phyloP scores from a whole-genome alignment of 768 basidiomycete species.

The Candolleomyces aberdarensis region DNA sequence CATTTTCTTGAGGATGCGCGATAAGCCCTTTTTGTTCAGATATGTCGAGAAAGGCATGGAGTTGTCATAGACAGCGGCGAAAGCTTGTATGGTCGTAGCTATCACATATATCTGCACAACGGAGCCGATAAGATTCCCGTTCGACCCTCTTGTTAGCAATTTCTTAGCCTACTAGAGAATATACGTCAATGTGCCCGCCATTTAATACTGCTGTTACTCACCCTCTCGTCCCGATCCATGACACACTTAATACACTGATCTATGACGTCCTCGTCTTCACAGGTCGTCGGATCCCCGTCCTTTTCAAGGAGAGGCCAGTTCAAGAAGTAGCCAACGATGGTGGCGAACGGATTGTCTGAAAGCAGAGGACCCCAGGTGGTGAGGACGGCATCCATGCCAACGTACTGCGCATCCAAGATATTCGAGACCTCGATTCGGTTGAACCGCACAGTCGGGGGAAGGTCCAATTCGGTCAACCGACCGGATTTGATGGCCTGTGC shows the following conservation, averaged over 20 bases:
- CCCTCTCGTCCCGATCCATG: neutral
- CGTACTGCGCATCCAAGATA: neutral
- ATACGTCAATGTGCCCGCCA: too few species aligned
- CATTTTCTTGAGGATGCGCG: constrained; percentile 15
- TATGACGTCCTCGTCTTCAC: neutral
- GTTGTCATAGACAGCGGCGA: constrained; percentile 23
- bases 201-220: too few species aligned
- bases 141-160: too few species aligned
- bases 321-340: neutral
- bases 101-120: neutral
- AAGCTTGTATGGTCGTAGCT: neutral
- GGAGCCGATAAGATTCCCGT: too few species aligned
- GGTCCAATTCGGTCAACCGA: neutral
- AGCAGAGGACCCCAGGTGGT: neutral
- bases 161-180: too few species aligned
- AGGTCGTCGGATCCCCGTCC: neutral
- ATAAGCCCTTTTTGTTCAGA: constrained; percentile 21
- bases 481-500: neutral
- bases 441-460: neutral
- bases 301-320: neutral
- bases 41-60: constrained; percentile 27
- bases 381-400: neutral
- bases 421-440: neutral
- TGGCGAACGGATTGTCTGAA: neutral
- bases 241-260: neutral